A percentile compares a stretch with the other conserved stretches of the same genome.
Conservation (phyloP, 164 flowering plant species). For the Euptelea pleiosperma region DNA sequence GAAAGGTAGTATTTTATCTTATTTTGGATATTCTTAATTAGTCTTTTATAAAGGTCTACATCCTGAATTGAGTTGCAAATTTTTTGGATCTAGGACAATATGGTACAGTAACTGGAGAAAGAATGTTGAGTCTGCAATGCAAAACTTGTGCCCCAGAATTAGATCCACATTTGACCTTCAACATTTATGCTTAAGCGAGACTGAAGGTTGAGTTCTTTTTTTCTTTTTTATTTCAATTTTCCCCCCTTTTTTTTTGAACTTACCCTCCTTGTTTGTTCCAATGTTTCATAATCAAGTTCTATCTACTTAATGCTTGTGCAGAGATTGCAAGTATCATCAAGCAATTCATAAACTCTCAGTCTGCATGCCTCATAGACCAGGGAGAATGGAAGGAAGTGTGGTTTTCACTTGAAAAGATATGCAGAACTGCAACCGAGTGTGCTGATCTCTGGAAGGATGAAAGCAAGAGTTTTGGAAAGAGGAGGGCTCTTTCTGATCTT, state of each 20-base stretch:
- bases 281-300: background rate
- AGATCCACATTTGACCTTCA: conserved; percentile 5
- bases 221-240: background rate
- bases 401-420: conserved; percentile 44
- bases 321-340: conserved; percentile 20
- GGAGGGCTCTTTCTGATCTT: conserved; percentile 60
- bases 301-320: conserved; percentile 21
- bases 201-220: conserved; percentile 26
- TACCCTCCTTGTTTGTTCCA: background rate
- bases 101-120: conserved; percentile 48
- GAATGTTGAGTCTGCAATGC: conserved; percentile 28
- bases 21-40: background rate
- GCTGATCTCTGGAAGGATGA: conserved; percentile 57
- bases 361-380: conserved; percentile 24
- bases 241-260: background rate
- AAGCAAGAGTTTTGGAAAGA: conserved; percentile 44
- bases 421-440: conserved; percentile 31
- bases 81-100: conserved; percentile 29
- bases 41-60: background rate
- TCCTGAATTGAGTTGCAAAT: background rate
- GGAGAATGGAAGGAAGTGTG: conserved; percentile 46
- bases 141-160: conserved; percentile 15
- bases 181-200: conserved; percentile 5
- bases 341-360: conserved; percentile 20
- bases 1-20: conserved; percentile 37